These are phyloP conservation scores for Usnea hakonensis DNA, from an alignment of 495 filamentous ascomycete species.

Conservation along the genomic window DNA sequence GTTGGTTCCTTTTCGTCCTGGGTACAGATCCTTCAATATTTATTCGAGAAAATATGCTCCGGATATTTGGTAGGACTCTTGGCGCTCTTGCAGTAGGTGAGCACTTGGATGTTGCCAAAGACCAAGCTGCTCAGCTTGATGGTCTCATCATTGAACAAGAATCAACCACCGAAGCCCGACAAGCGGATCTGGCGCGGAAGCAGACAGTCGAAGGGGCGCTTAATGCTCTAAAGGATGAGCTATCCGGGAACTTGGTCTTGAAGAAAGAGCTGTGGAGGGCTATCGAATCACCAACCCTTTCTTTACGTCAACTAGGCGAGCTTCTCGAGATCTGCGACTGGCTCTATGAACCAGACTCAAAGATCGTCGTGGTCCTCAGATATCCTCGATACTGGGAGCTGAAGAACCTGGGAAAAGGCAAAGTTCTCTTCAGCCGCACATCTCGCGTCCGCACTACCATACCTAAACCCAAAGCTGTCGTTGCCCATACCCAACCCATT, in stretches of 20 bases:
- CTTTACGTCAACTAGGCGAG: conserved; percentile 64
- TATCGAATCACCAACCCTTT: conserved; percentile 57
- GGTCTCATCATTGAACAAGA: conserved; percentile 79
- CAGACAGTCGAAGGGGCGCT: conserved; percentile 71
- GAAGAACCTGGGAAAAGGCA: conserved; percentile 48
- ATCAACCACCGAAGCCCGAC: conserved; percentile 56
- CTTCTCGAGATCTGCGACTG: conserved; percentile 68
- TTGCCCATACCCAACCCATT: conserved; percentile 17
- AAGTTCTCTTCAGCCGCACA: conserved; percentile 20
- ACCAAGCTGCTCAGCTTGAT: conserved; percentile 26
- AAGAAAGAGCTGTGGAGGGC: conserved; percentile 72
- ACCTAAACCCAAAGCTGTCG: conserved; percentile 17
- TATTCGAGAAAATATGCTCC: conserved; percentile 61
- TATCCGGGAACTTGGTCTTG: conserved; percentile 53
- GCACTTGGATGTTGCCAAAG: conserved; percentile 23
- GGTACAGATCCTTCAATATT: conserved; percentile 74
- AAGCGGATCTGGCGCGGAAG: conserved; percentile 62
- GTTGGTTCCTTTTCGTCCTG: conserved; percentile 62
- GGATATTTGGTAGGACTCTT: conserved; percentile 60
- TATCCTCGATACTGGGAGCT: conserved; percentile 67
- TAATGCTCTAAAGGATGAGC: conserved; percentile 53
- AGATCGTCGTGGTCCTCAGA: conserved; percentile 53
- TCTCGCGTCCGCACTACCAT: conserved; percentile 11
- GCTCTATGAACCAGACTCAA: conserved; percentile 60
- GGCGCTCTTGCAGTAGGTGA: conserved; percentile 77